Evolutionary conservation across 1,284 basidiomycete genomes (phyloP).

Genomic region (Leccinum colubrinum): DNA sequence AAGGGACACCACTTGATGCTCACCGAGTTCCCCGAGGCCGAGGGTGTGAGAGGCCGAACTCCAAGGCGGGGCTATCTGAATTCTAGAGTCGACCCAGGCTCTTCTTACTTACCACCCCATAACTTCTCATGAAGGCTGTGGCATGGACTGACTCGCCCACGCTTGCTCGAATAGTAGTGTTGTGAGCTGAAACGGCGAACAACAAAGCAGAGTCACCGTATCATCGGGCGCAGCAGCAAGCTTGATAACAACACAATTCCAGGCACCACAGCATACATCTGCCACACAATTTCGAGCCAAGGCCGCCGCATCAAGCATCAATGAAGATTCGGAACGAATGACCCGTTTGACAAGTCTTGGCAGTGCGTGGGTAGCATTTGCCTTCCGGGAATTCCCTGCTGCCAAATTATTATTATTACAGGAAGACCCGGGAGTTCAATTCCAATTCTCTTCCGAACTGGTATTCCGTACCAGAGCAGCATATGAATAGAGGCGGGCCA

Average conservation of each 20-base stretch:
- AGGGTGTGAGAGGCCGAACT: background rate
- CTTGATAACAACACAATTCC: background rate
- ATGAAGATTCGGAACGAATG: background rate
- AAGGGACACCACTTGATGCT: background rate
- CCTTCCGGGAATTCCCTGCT: slow-evolving; percentile 7
- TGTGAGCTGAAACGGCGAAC: background rate
- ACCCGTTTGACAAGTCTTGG: background rate
- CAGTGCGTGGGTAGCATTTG: background rate
- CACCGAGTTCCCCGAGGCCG: background rate
- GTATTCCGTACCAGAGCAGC: slow-evolving; percentile 3
- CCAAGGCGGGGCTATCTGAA: background rate
- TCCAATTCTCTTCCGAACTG: slow-evolving; percentile 10
- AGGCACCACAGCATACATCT: background rate
- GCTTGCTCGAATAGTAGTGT: background rate
- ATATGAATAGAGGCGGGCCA: slow-evolving; percentile 14
- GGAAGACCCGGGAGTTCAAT: slow-evolving; percentile 14
- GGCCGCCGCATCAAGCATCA: background rate
- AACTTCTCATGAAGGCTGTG: background rate
- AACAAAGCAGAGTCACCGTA: background rate
- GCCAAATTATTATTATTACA: too few species aligned
- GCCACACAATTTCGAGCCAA: background rate
- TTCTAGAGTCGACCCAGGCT: background rate
- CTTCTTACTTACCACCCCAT: background rate
- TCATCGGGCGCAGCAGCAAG: background rate
- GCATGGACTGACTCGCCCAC: background rate